phyloP scores from a whole-genome alignment of 441 rosid genomes.

The Gossypium aridum region DNA sequence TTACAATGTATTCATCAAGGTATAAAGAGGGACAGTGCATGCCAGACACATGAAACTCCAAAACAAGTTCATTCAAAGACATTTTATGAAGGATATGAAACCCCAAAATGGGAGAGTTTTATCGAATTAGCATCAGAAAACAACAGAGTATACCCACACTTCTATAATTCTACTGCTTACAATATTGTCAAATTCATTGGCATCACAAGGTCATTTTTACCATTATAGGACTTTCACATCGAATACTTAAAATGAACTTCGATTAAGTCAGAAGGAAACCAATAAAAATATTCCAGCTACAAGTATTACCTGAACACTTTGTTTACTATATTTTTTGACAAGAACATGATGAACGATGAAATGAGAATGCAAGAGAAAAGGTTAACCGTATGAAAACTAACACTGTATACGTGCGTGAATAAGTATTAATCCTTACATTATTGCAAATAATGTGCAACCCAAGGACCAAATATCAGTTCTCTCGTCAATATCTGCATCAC shows the following conservation, averaged over 20 bases:
- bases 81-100: background rate
- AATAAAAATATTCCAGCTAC: background rate
- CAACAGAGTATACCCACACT: background rate
- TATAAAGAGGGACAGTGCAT: too few species aligned
- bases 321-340: background rate
- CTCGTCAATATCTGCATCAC: conserved; percentile 90
- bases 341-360: background rate
- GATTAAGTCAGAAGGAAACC: background rate
- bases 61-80: background rate
- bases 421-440: conserved; percentile 60
- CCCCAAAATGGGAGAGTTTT: background rate
- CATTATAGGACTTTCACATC: background rate
- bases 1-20: background rate
- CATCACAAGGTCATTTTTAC: background rate
- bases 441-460: conserved; percentile 96
- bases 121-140: background rate
- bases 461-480: conserved; percentile 98
- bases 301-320: background rate
- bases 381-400: background rate
- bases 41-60: background rate
- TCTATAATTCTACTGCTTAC: background rate
- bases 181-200: background rate
- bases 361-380: too few species aligned
- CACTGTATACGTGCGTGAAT: background rate
- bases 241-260: background rate